Base-by-base conservation (phyloP, 495 filamentous ascomycete genomes). In the Aspergillus nanangensis region DNA sequence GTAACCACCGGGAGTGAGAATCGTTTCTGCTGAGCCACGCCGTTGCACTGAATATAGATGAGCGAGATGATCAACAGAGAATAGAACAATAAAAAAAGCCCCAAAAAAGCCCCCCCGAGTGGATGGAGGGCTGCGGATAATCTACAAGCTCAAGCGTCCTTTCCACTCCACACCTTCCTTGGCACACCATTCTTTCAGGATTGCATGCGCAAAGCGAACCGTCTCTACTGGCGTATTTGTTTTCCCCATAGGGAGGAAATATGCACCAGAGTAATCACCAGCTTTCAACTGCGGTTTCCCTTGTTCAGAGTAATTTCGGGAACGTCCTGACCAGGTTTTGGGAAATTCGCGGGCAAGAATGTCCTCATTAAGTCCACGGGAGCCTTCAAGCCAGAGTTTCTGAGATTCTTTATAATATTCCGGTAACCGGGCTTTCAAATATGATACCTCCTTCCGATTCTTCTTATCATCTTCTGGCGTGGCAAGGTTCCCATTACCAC, bases 131-230 rank as follows among this genome's bases (percentile, higher is more conserved):
- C 2, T 42, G 24, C 3, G 15, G 13, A 7, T n/a, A 37, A 8
- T 3, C 29, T 51, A 65, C 43, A 71, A 43, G 43, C 50, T 53
- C 40, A 70, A 59, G 18, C 60, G 63, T 15, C 62, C 60, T 34
- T 61, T 55, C 66, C 72, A 76, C 0, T 68, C 57, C 14, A 76
- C 60, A 3, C 56, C 58, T 57, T 77, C 66, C 21, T 65, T 69
- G 20, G 39, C 42, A 32, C 71, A 73, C 67, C 70, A 77, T 44
- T 78, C 75, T 21, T 57, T 62, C 35, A 78, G 51, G 21, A 77
- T 47, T 19, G 62, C 56, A 50, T 62, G 61, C 19, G 67, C 69
- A 46, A 76, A 70, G 1, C 73, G 67, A 5, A 76, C 69, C 4
- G 72, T 67, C 49, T 78, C 72, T 19, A 77, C 58, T 8, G 70